Base-by-base conservation (phyloP, 75 land plant species). In the Pseudotsuga menziesii region DNA sequence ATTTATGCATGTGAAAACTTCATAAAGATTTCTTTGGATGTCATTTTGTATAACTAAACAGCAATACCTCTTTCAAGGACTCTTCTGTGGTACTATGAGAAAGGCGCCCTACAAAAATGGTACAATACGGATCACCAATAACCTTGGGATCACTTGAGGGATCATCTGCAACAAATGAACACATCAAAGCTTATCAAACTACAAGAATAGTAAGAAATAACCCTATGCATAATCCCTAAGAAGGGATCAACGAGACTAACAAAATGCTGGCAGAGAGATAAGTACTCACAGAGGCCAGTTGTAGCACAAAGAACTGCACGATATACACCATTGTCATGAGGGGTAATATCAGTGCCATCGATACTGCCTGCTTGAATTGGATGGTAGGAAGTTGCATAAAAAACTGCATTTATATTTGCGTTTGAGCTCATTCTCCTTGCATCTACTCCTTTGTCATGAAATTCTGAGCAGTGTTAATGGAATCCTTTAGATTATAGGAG, bases 331-430 rank as follows among this genome's bases (percentile, higher is more conserved):
- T 91, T 90, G 84, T 97, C 99, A 76, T 97, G 99, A n/a, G 99
- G 89, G 29, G 90, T 87, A 41, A 81, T 86, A 74, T 97, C 99
- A 39, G 99, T 97, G 75, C 99, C 99, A 77, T 97, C 99, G 66
- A 97, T 97, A 87, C 99, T 97, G 48, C 99, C 99, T 7, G 98
- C 95, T 78, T 97, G 99, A 58, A 94, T 94, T 23, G 98, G 99
- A 80, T 97, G 98, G 74, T 97, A 97, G 9, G 83, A 55, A 16
- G 86, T 83, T 6, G 99, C 93, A 78, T 97, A 97, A 69, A 94
- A 97, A 29, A 97, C 92, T 2, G 82, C 75, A 82, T 90, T 94
- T 61, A 90, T 17, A 76, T 82, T 86, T 25, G 58, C 56, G 26
- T 14, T 15, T 26, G 27, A 25, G 58, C 75, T 55, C 56, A 52